Base-by-base conservation (phyloP, 345 rosid species). In the Clarkia xantiana region DNA sequence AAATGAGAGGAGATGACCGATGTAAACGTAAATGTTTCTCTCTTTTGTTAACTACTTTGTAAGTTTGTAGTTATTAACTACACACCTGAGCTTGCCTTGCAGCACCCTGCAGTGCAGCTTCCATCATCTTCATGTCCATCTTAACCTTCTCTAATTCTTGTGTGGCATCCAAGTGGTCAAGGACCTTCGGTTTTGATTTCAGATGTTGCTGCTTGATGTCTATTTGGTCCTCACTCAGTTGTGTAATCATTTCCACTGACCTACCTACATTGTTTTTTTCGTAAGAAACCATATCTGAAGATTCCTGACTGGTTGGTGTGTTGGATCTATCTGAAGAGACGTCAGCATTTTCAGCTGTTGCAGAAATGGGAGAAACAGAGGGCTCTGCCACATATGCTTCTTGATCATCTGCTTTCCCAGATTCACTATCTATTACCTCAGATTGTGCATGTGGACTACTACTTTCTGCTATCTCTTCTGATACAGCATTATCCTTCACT, bases 41-140 rank as follows among this genome's bases (percentile, higher is more conserved):
- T 18, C 50, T 47, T 19, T 23, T 7, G 11, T 6, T 16, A 49
- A 16, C 5, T 47, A 18, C 36, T 50, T 13, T 49, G 19, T 57
- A 25, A 4, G 38, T 8, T 36, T 25, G 40, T 17, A 29, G 4
- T 48, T 4, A 51, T 29, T 29, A 29, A 29, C 36, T 29, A 29
- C 41, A 67, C 82, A 93, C 99, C 99, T 93, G 96, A 50, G 99
- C 82, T 82, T 87, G 99, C 73, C 94, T 87, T 55, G 99, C 99
- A 69, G 99, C 99, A 72, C 96, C 94, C 67, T 80, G 95, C 66
- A 93, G 63, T 54, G 99, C 99, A 40, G 78, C 64, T 75, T 93
- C 99, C 80, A 93, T 82, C 90, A 84, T 78, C 66, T 84, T 79
- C 81, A 84, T 71, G 67, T 93, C 97, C 70, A 53, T 78, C 72